Evolutionary conservation across 805 yeast species (phyloP).

Genomic region (Lachancea mirantina): DNA sequence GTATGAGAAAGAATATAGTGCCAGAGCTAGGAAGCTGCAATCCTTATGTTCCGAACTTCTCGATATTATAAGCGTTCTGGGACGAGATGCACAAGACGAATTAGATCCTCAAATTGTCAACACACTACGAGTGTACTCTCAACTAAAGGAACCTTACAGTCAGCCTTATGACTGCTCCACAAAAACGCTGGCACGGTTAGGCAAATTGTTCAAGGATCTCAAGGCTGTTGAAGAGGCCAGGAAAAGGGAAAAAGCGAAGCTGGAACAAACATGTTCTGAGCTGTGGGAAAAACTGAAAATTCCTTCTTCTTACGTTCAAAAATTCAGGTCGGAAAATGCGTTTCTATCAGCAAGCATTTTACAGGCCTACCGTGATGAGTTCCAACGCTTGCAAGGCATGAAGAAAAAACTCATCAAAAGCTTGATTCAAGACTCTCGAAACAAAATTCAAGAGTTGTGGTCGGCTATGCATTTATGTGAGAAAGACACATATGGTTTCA

Average conservation of each 20-base stretch:
- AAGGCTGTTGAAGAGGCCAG: slow-evolving; percentile 28
- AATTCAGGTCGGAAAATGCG: slow-evolving; percentile 38
- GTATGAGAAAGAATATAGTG: slow-evolving; percentile 8
- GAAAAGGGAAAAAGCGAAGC: slow-evolving; percentile 29
- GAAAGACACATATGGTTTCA: slow-evolving; percentile 43
- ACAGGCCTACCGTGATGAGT: slow-evolving; percentile 46
- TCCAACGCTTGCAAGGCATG: slow-evolving; percentile 49
- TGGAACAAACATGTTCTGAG: slow-evolving; percentile 36
- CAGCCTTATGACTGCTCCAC: slow-evolving; percentile 1
- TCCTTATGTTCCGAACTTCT: not conserved
- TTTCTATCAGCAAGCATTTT: slow-evolving; percentile 43
- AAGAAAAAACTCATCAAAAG: slow-evolving; percentile 60
- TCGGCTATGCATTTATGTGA: slow-evolving; percentile 49
- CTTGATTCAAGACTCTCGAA: slow-evolving; percentile 57
- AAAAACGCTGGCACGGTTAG: slow-evolving; percentile 10
- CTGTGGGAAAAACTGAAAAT: slow-evolving; percentile 57
- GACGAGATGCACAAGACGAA: slow-evolving; percentile 7
- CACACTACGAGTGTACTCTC: not conserved
- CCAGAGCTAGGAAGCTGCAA: slow-evolving; percentile 1
- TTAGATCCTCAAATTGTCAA: slow-evolving; percentile 8
- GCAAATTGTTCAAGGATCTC: slow-evolving; percentile 11
- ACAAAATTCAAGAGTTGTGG: slow-evolving; percentile 58
- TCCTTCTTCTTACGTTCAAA: slow-evolving; percentile 33
- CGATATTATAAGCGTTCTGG: slow-evolving; percentile 1
- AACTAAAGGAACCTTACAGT: not conserved